Base-by-base conservation (phyloP, 768 basidiomycete species). In the Mycena vulgaris region DNA sequence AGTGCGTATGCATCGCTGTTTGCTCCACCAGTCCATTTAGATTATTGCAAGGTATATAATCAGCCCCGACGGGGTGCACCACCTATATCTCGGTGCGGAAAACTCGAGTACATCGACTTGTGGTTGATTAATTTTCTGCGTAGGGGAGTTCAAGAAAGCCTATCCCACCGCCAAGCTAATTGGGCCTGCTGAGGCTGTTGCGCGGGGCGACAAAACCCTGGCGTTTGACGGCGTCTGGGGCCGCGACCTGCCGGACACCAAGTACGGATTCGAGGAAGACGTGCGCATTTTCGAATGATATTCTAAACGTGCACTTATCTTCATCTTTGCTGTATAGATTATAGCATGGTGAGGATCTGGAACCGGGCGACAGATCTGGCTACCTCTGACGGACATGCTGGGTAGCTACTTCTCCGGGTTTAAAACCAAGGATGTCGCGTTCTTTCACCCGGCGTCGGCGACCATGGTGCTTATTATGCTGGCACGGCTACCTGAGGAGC, bases 361-460 rank as follows among this genome's bases (percentile, higher is more conserved):
- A 30, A 16, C 31, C 7, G 7, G 40, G 9, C 25, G 8, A 13
- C 14, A 68, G 17, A 23, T 17, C 2, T 11, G 9, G 39, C 16
- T 27, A n/a, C n/a, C 7, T 27, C n/a, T 66, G 19, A 49, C 19
- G 37, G 21, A 23, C n/a, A n/a, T n/a, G n/a, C n/a, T n/a, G 6
- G 28, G 8, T 55, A 92, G 90, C 73, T 93, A 92, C 76, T 93
- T 94, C 75, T 83, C 90, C 13, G 92, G 92, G 0, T 87, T 89
- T 76, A 83, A 81, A 72, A 95, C 93, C 76, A 92, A 93, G 77
- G 95, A 97, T 56, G 89, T 96, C 21, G 94, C 94, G 0, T 95
- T 95, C 80, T 88, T 92, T 68, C 95, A 97, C 75, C 80, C 84
- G 21, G 84, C 88, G 0, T 92, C 91, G 11, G 92, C 89, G 77